Evolutionary conservation across 1,284 basidiomycete species (phyloP), one percentile per base, ranked within the genome.

Genomic region (Tylopilus sp.): DNA sequence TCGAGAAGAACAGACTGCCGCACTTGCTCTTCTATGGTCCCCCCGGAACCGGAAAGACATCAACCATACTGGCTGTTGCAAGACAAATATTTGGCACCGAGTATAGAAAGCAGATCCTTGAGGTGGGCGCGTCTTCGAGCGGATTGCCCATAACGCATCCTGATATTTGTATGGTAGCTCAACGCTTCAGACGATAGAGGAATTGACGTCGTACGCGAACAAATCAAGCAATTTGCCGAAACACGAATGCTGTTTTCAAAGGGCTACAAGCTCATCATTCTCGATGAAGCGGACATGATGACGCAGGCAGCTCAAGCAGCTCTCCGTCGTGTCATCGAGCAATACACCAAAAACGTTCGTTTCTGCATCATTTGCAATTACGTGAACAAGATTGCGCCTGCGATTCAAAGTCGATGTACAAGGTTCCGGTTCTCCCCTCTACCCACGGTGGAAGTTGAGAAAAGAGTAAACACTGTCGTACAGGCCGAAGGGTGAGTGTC

Each of bases 361-460:
- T 99, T 99, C 71, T 98, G 96, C 72, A 99, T 99, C 61, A 97
- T 99, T 55, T 98, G 97, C 80, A 99, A 99, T 72, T 99, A 99
- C 61, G 97, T 99, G 68, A 99, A 99, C 81, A 98, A 98, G 71
- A 99, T 99, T 66, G 88, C 90, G 6, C 97, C 97, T 4, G 97
- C 97, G 19, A 97, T 99, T 54, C 97, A 99, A 72, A 97, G 93
- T 66, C 89, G 97, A 43, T 99, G 97, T 72, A 99, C 97, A 3
- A 80, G 96, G 31, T 99, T 99, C 74, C 79, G 94, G 41, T 99
- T 99, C 73, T 94, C 92, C n/a, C 97, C 97, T 1, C 71, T 99
- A 28, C 92, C 94, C 2, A 84, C 89, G 18, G 61, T 68, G 7
- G 92, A 99, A 67, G 89, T 99, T 3, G 86, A 95, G 71, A 87